phyloP scores from a whole-genome alignment of 2,329 filamentous ascomycete species.

The Scopulariopsis brevicaulis region DNA sequence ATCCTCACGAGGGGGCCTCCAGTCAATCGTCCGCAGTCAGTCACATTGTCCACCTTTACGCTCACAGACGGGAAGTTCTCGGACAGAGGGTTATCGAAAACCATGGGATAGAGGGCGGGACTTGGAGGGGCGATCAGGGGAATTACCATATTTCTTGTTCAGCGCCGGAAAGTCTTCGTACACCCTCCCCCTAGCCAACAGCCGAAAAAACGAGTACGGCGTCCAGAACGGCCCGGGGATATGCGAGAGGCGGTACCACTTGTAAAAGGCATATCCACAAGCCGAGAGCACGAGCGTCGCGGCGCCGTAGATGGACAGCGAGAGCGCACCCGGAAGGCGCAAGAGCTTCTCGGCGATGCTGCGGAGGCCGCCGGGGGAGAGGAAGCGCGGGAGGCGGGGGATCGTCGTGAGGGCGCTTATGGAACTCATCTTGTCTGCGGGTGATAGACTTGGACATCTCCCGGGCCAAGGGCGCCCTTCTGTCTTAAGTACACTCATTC shows the following conservation, averaged over 20 bases:
- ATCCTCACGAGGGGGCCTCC: conserved; percentile 18
- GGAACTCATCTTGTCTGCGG: background rate
- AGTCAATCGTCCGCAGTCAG: background rate
- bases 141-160: conserved; percentile 1
- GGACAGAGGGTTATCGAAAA: too few relatives aligned
- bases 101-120: background rate
- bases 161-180: conserved; percentile 1
- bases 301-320: background rate
- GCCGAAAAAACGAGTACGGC: conserved; percentile 15
- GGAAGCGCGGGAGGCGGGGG: background rate
- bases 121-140: background rate
- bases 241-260: conserved; percentile 20
- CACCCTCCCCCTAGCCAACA: background rate
- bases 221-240: conserved; percentile 21
- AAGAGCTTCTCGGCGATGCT: background rate
- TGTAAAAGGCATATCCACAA: background rate
- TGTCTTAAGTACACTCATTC: too few relatives aligned
- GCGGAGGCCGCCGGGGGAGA: background rate
- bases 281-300: background rate
- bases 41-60: background rate
- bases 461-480: too few relatives aligned
- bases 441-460: too few relatives aligned
- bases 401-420: background rate
- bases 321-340: background rate
- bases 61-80: background rate